phyloP scores from a whole-genome alignment of 2,329 filamentous ascomycete species.

The Colletotrichum sp. region DNA sequence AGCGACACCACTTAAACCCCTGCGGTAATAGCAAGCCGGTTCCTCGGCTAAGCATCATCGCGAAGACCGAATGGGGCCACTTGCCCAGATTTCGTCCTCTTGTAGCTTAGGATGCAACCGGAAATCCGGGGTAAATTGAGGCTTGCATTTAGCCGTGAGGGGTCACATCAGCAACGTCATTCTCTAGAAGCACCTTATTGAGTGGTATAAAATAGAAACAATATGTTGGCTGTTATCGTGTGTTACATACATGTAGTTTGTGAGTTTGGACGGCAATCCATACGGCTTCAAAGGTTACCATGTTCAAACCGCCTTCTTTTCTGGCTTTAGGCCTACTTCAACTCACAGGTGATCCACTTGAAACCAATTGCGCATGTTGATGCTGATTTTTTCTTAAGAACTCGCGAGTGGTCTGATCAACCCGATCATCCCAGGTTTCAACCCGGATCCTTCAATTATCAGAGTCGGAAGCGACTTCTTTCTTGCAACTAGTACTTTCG shows the following conservation, averaged over 20 bases:
- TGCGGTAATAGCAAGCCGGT: not conserved
- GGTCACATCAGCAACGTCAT: constrained; percentile 7
- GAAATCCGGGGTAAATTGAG: constrained; percentile 8
- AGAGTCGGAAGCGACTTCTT: constrained; percentile 19
- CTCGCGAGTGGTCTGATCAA: constrained; percentile 2
- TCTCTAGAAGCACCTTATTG: not conserved
- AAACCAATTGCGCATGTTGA: not conserved
- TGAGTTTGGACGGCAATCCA: not conserved
- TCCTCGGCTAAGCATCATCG: not conserved
- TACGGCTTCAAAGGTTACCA: not conserved
- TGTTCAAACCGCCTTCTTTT: not conserved
- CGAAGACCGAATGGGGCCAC: not conserved
- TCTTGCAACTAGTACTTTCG: constrained; percentile 19
- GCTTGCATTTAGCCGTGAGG: constrained; percentile 18
- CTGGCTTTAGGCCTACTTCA: not conserved
- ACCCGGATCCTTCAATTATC: constrained; percentile 20
- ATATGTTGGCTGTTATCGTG: not conserved
- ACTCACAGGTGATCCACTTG: not conserved
- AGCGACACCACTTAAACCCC: not conserved
- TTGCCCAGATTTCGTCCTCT: not conserved
- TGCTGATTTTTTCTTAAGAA: not conserved
- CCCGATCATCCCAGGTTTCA: constrained; percentile 22
- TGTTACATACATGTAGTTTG: not conserved
- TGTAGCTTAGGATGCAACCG: not conserved
- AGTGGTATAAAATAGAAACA: not conserved